Conservation (phyloP, 2,329 filamentous ascomycete genomes). For the Rosellinia necatrix region DNA sequence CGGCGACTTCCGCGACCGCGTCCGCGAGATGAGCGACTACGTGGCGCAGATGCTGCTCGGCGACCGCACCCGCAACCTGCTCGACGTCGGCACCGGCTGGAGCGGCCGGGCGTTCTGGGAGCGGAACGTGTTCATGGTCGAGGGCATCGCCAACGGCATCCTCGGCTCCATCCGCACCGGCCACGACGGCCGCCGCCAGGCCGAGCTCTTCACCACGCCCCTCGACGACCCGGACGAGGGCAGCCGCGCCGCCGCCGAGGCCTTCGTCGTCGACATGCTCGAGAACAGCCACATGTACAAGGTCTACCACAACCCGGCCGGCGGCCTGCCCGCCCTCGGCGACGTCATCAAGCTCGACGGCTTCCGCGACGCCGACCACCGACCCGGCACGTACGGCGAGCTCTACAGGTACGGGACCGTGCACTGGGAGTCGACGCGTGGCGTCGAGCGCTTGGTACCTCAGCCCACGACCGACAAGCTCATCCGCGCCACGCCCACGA, state of each 20-base stretch:
- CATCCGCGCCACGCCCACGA: constrained; percentile 34
- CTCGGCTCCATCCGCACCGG: constrained; percentile 40
- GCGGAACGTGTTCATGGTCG: constrained; percentile 42
- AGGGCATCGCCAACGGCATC: constrained; percentile 23
- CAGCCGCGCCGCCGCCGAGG: constrained; percentile 37
- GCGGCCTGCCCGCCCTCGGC: constrained; percentile 38
- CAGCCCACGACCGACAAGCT: constrained; percentile 32
- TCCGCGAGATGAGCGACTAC: constrained; percentile 43
- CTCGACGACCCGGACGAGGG: constrained; percentile 40
- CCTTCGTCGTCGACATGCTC: constrained; percentile 42
- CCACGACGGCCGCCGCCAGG: constrained; percentile 38
- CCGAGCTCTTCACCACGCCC: constrained; percentile 39
- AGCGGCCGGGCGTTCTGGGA: constrained; percentile 42
- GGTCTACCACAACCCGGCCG: constrained; percentile 44
- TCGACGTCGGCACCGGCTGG: constrained; percentile 39
- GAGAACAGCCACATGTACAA: constrained; percentile 45
- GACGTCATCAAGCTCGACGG: constrained; percentile 38
- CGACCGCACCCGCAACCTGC: constrained; percentile 42
- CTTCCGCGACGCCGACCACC: constrained; percentile 37
- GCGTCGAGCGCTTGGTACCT: constrained; percentile 35
- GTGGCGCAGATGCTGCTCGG: constrained; percentile 45
- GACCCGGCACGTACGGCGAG: constrained; percentile 43
- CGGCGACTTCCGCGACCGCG: constrained; percentile 28
- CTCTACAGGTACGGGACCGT: constrained; percentile 44
- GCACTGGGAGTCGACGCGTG: constrained; percentile 40